These are phyloP conservation scores for Leccinum sublutescens DNA, from an alignment of 768 basidiomycete genomes.

Conservation along the genomic window DNA sequence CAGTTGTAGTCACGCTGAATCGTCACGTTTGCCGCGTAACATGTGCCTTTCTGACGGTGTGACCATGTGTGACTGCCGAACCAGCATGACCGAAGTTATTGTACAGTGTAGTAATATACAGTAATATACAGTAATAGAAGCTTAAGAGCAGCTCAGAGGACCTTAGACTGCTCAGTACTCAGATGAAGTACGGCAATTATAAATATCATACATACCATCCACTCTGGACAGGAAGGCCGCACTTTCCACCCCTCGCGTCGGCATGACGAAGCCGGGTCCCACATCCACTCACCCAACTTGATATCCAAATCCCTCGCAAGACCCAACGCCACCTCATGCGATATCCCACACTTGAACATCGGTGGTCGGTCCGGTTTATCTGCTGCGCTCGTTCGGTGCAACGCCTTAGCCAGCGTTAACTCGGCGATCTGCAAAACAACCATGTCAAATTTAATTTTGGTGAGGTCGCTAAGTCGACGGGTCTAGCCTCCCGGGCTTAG, in stretches of 20 bases:
- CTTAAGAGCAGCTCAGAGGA: too few species aligned
- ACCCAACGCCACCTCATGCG: conserved; percentile 50
- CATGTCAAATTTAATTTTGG: background rate
- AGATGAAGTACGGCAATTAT: too few species aligned
- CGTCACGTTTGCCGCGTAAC: too few species aligned
- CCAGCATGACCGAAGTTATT: too few species aligned
- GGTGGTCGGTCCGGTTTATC: conserved; percentile 71
- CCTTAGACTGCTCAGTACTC: too few species aligned
- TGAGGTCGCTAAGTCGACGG: background rate
- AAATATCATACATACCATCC: too few species aligned
- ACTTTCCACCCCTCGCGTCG: background rate
- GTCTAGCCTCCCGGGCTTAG: background rate
- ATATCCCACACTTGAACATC: conserved; percentile 72
- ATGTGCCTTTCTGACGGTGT: too few species aligned
- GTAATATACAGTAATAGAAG: too few species aligned
- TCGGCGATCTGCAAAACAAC: conserved; percentile 43
- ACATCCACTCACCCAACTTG: conserved; percentile 60
- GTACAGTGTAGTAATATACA: too few species aligned
- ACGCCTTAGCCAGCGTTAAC: conserved; percentile 47
- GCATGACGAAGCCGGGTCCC: conserved; percentile 46
- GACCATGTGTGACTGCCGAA: too few species aligned
- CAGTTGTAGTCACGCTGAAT: too few species aligned
- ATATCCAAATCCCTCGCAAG: conserved; percentile 63
- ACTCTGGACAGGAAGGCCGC: too few species aligned
- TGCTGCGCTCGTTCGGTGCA: conserved; percentile 59